Conservation (phyloP, 2,329 filamentous ascomycete species). For the Emmonsia crescens region DNA sequence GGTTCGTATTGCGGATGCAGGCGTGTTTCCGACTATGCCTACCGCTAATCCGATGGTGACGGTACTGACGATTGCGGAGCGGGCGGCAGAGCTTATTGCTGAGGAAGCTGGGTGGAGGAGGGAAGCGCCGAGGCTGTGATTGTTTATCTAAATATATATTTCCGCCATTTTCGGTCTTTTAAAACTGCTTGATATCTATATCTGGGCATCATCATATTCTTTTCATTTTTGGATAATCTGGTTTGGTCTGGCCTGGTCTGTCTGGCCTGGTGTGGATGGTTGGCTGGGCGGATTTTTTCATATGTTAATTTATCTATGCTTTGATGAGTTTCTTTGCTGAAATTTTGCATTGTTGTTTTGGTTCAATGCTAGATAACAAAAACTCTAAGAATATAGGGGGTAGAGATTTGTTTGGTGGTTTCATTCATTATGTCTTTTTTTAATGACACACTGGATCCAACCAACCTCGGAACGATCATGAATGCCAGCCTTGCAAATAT, state of each 20-base stretch:
- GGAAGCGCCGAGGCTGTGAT: slow-evolving; percentile 44
- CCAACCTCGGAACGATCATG: too few species aligned
- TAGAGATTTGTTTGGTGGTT: too few species aligned
- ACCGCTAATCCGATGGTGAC: slow-evolving; percentile 88
- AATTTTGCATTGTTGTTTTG: not conserved
- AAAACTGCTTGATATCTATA: not conserved
- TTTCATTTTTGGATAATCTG: not conserved
- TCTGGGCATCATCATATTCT: not conserved
- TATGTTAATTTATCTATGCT: not conserved
- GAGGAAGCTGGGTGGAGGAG: slow-evolving; percentile 58
- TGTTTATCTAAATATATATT: not conserved
- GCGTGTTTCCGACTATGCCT: slow-evolving; percentile 79
- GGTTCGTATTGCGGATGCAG: slow-evolving; percentile 72
- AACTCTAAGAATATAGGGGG: too few species aligned
- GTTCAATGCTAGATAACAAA: not conserved
- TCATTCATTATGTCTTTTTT: too few species aligned
- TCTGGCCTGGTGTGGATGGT: not conserved
- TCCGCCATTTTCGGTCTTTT: too few species aligned
- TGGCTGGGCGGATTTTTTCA: not conserved
- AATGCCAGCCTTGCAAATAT: too few species aligned
- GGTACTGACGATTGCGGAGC: slow-evolving; percentile 72
- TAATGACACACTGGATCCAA: too few species aligned
- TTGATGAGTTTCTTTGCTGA: not conserved
- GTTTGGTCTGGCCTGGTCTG: not conserved
- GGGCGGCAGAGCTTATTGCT: slow-evolving; percentile 72